Evolutionary conservation across 129 eudicot genomes (phyloP), one percentile per base, ranked within the genome.

Genomic region (Flaveria robusta): DNA sequence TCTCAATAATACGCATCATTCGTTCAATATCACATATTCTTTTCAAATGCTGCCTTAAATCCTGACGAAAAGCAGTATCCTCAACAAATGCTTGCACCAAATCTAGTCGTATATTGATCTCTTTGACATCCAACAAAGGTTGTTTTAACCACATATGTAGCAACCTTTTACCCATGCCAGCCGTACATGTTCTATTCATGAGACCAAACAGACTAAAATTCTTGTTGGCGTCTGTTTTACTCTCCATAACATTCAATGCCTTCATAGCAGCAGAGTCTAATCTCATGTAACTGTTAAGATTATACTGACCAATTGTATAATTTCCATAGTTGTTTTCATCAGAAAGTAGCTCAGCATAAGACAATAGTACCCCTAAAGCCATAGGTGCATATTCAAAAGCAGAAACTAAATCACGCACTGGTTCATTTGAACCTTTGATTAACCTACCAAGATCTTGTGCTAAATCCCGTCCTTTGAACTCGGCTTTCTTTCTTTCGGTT

Each of bases 221-320:
- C 64, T 94, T 91, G 81, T 94, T 94, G 29, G 96, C 96, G 77
- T 94, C 96, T 68, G 91, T 83, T 76, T 94, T 94, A 92, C 97
- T 94, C 86, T 94, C 97, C 98, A 91, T 88, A 42, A 94, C 97
- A 87, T 94, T 91, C 64, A 94, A 72, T 50, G 98, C 98, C 86
- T 88, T 83, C 93, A 94, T 86, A 41, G 98, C 99, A 77, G 99
- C 99, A 81, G 99, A 91, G 79, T 94, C 97, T 82, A 94, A 81
- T 78, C 99, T 89, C 99, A 94, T 94, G 81, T 75, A 94, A 80
- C 81, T 91, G 77, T 86, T 82, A 65, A 94, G 96, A 69, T 81
- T 86, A 64, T 85, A 94, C 76, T 83, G 88, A 29, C 68, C 49
- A 70, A 94, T 75, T 20, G 50, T 81, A 72, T 80, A 94, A 74